A percentile compares a stretch with the other conserved stretches of the same genome.
Evolutionary conservation across 2,329 filamentous ascomycete species (phyloP).

Genomic region (Calonectria leucothoes): DNA sequence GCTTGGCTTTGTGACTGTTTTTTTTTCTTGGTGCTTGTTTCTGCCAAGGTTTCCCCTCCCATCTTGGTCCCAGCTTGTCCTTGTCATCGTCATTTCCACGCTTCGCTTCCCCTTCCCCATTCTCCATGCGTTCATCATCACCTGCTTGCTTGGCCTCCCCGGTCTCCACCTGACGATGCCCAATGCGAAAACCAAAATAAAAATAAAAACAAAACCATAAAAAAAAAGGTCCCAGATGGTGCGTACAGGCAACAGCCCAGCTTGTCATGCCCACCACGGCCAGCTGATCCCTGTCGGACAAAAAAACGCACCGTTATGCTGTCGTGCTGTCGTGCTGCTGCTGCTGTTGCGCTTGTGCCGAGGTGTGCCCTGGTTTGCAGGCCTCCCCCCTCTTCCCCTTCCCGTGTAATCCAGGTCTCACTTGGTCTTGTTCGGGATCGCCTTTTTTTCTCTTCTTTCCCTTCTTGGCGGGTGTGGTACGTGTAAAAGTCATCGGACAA

Average conservation of each 20-base stretch:
- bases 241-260: not conserved
- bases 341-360: not conserved
- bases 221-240: not conserved
- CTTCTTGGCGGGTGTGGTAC: not conserved
- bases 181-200: not conserved
- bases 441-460: not conserved
- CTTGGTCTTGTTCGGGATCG: not conserved
- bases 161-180: not conserved
- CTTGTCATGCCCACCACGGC: not conserved
- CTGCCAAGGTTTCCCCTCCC: not conserved
- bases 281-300: not conserved
- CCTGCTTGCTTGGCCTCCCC: not conserved
- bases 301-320: not conserved
- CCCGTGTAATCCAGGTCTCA: not conserved
- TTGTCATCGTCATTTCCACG: not conserved
- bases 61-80: not conserved
- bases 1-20: not conserved
- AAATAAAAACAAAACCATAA: not conserved
- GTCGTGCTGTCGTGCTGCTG: not conserved
- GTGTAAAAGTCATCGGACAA: no score
- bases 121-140: slow-evolving; percentile 7
- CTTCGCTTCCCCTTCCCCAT: not conserved
- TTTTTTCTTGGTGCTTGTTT: no score
- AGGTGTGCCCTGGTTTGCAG: not conserved
- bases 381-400: not conserved